Conservation (phyloP, 371 early-diverging fungal genomes). For the Mucor racemosus region DNA sequence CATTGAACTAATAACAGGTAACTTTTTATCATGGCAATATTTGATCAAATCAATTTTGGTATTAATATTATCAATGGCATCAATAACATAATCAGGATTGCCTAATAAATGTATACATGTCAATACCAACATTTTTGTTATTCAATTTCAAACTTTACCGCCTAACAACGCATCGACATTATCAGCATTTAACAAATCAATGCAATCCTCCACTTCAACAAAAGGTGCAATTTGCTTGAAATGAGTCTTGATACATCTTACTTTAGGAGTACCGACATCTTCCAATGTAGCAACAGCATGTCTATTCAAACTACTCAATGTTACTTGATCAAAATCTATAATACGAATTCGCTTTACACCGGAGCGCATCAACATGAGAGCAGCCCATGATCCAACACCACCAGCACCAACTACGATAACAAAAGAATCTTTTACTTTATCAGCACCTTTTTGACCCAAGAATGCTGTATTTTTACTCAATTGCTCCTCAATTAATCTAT, state of each 20-base stretch:
- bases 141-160: constrained; percentile 40
- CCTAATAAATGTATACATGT: constrained; percentile 27
- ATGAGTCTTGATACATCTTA: constrained; percentile 71
- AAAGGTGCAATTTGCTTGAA: constrained; percentile 80
- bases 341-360: constrained; percentile 88
- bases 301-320: constrained; percentile 87
- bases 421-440: constrained; percentile 72
- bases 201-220: constrained; percentile 76
- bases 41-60: constrained; percentile 89
- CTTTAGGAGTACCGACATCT: constrained; percentile 92
- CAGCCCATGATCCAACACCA: constrained; percentile 93
- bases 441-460: constrained; percentile 78
- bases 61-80: constrained; percentile 94
- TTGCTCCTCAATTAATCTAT: constrained; percentile 82
- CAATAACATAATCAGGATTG: constrained; percentile 80
- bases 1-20: constrained; percentile 89
- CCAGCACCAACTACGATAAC: constrained; percentile 96
- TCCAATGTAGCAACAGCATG: constrained; percentile 89
- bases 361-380: constrained; percentile 87
- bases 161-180: constrained; percentile 73
- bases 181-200: constrained; percentile 75
- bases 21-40: constrained; percentile 76
- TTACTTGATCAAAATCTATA: constrained; percentile 96
- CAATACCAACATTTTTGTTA: not conserved
- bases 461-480: constrained; percentile 84